Evolutionary conservation across 2,329 filamentous ascomycete genomes (phyloP), one percentile per base, ranked within the genome.

Genomic region (Beauveria asiatica): DNA sequence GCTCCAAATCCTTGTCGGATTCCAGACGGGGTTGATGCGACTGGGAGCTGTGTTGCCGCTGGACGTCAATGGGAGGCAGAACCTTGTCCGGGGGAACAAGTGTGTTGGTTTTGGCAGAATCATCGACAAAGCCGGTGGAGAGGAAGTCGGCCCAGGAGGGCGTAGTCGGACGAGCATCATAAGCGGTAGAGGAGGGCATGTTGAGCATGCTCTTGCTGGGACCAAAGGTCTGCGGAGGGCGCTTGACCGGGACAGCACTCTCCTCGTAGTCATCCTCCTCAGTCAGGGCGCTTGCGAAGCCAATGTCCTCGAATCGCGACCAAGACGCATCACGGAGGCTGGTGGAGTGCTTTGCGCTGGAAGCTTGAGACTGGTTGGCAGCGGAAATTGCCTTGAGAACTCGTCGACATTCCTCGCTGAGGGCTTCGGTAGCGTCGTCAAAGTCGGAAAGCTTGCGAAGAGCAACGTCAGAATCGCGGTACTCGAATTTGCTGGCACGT

Each of bases 111-210:
- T 81, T 78, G 64, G 80, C 80, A n/a, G 82, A 76, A 62, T 87
- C 86, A 65, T 97, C 92, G 23, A 88, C 80, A 69, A 99, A 99
- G 1, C 94, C 94, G 46, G 92, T 91, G 1, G 92, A 96, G 61
- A 99, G 80, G 72, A 99, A 99, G 71, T 99, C 94, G 3, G 94
- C 94, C 94, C 94, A 99, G 0, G 94, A 97, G 1, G 94, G 94
- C 1, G 94, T 99, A 0, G 92, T 97, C 1, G 94, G 94, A 61
- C 94, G 83, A 41, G 83, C 91, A 50, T 87, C 84, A 48, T 81
- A 81, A n/a, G 74, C 81, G 56, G 83, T 83, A 10, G 90, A 90
- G 6, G 83, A 81, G 17, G 91, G 85, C 6, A 84, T 30, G 21
- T 19, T 46, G 8, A 41, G 10, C 57, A 59, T 46, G 41, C 57